phyloP scores from a whole-genome alignment of 1,284 basidiomycete species.

The Tilletia setariae region DNA sequence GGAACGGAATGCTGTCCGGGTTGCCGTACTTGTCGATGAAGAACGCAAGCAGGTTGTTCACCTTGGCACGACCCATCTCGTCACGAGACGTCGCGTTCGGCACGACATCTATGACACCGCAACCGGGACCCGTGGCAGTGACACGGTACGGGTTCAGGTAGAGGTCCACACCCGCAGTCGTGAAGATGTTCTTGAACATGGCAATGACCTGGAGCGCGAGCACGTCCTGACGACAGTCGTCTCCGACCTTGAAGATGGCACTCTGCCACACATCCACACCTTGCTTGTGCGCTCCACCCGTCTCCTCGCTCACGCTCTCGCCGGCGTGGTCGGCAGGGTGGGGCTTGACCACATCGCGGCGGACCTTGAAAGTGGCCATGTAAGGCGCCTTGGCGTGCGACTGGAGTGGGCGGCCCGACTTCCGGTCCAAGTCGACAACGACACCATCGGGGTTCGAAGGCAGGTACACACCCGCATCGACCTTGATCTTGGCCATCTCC shows the following conservation, averaged over 20 bases:
- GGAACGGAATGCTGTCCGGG: conserved; percentile 82
- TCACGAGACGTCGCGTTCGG: conserved; percentile 97
- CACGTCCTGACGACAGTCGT: conserved; percentile 97
- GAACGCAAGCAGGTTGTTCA: conserved; percentile 91
- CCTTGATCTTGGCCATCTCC: conserved; percentile 93
- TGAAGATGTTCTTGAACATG: conserved; percentile 99
- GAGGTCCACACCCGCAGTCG: conserved; percentile 75
- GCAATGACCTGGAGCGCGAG: conserved; percentile 95
- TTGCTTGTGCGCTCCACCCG: conserved; percentile 25
- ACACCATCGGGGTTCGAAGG: conserved; percentile 96
- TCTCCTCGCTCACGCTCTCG: conserved; percentile 55
- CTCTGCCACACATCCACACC: conserved; percentile 79
- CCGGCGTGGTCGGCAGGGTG: conserved; percentile 18
- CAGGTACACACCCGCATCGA: conserved; percentile 91
- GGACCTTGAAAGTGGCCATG: conserved; percentile 99
- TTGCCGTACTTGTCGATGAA: conserved; percentile 93
- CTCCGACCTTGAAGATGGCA: conserved; percentile 99
- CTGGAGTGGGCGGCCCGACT: conserved; percentile 90
- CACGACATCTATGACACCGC: conserved; percentile 97
- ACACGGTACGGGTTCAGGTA: conserved; percentile 97
- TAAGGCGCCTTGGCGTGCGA: conserved; percentile 99
- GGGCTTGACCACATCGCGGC: conserved; percentile 30
- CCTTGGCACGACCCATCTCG: conserved; percentile 98
- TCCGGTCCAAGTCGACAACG: conserved; percentile 93
- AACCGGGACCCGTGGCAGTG: conserved; percentile 95